phyloP scores from a whole-genome alignment of 73 alveolate genomes.

The Paraurostyla sp. region DNA sequence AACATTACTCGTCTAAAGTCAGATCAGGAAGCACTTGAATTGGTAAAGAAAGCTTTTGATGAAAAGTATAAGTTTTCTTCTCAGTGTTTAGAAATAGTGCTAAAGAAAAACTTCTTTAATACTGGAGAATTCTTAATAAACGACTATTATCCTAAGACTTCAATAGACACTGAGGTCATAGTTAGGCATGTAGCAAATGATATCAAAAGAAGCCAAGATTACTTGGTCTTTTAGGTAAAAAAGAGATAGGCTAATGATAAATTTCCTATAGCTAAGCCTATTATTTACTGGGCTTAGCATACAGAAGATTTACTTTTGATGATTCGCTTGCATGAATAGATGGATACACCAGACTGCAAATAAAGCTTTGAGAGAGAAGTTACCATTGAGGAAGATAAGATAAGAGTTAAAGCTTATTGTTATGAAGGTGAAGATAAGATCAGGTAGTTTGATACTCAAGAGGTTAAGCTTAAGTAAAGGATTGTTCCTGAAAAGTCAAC shows the following conservation, averaged over 20 bases:
- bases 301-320: conserved; percentile 22
- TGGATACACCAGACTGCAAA: conserved; percentile 59
- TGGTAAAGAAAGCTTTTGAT: not conserved
- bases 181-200: conserved; percentile 48
- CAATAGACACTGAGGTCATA: conserved; percentile 50
- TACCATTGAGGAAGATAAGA: not conserved
- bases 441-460: conserved; percentile 24
- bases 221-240: conserved; percentile 28
- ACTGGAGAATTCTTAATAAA: conserved; percentile 24
- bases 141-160: conserved; percentile 49
- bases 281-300: conserved; percentile 45
- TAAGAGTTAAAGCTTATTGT: conserved; percentile 36
- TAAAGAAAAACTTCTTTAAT: conserved; percentile 44
- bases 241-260: not conserved
- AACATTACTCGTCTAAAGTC: not conserved
- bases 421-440: not conserved
- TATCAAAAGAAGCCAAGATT: conserved; percentile 25
- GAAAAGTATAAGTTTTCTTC: conserved; percentile 44
- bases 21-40: conserved; percentile 35
- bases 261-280: conserved; percentile 14
- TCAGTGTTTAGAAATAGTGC: conserved; percentile 45
- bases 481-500: conserved; percentile 23
- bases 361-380: conserved; percentile 38
- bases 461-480: not conserved
- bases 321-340: conserved; percentile 15